Base-by-base conservation (phyloP, 2,329 filamentous ascomycete species). In the Penicillium italicum region DNA sequence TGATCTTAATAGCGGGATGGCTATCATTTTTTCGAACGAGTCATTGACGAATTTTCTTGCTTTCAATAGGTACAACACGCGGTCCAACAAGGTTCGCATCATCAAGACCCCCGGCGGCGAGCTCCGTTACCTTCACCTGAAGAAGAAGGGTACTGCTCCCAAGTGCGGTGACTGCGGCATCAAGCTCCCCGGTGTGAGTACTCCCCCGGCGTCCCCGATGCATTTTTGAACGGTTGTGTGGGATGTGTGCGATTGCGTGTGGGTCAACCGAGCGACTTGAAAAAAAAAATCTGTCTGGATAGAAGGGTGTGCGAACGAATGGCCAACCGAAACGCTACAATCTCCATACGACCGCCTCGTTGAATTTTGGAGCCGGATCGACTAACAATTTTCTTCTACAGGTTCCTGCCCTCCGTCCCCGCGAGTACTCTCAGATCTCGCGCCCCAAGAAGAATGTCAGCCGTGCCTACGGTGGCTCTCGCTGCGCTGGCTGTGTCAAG, bases 361-460 rank as follows among this genome's bases (percentile, higher is more conserved):
- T 8, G 44, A 58, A 59, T 46, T 33, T 34, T 20, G 26, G 26
- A 44, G 41, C 34, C 20, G 30, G 43, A 37, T 22, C 52, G 33
- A 61, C 61, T 66, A 57, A 67, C 56, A 31, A 52, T 46, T 48
- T n/a, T 57, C 28, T 37, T 50, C 18, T 38, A 37, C 61, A 96
- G 91, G 81, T 96, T 74, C 95, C 94, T 73, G 94, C 95, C 73
- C 93, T 99, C 77, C 91, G 94, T 77, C 94, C 94, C 76, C 92
- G 92, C 83, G 90, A 99, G 85, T 99, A 99, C 83, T 83, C 94
- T 72, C 87, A 89, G 77, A 89, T 99, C 82, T 97, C 92, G 76
- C 91, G 93, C 82, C 93, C 95, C 77, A 91, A 97, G 88, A 99
- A 99, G 91, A 96, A 91, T 73, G 94, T 99, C 78, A 90, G 94